Conservation (phyloP, 495 filamentous ascomycete genomes). For the Podospora australis region DNA sequence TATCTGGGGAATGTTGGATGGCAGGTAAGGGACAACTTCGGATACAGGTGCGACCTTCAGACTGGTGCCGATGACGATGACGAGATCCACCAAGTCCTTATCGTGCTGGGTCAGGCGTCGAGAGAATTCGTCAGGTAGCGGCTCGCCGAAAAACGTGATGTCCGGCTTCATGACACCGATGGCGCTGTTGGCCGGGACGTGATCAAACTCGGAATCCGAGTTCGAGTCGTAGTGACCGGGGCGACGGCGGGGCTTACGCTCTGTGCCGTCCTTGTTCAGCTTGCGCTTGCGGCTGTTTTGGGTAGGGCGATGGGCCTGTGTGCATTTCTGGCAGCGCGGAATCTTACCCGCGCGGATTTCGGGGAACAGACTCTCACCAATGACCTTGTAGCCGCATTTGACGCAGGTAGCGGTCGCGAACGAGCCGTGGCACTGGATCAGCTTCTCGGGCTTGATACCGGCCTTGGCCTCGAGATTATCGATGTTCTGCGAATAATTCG, state of each 20-base stretch:
- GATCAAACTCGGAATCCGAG: conserved; percentile 60
- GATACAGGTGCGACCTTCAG: conserved; percentile 93
- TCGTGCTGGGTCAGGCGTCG: conserved; percentile 73
- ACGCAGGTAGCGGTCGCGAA: conserved; percentile 90
- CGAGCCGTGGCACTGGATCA: conserved; percentile 93
- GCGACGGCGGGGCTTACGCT: conserved; percentile 53
- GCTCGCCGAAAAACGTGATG: conserved; percentile 96
- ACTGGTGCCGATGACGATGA: conserved; percentile 95
- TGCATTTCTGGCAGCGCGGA: conserved; percentile 56
- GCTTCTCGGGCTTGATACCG: conserved; percentile 73
- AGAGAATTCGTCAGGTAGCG: conserved; percentile 79
- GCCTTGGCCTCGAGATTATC: conserved; percentile 92
- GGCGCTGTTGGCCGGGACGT: conserved; percentile 7
- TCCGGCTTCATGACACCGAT: conserved; percentile 95
- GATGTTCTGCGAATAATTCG: conserved; percentile 98
- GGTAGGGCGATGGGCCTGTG: conserved; percentile 41
- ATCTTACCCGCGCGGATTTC: conserved; percentile 71
- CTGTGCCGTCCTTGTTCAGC: conserved; percentile 55
- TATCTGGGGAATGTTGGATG: conserved; percentile 77
- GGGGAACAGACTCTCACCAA: conserved; percentile 67
- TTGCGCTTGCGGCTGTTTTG: conserved; percentile 62
- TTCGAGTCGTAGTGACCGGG: conserved; percentile 59
- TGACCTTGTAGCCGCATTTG: conserved; percentile 70
- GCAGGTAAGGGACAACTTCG: conserved; percentile 78
- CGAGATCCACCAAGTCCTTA: conserved; percentile 72